Conservation (phyloP, 1,284 basidiomycete genomes). For the Tilletia indica region DNA sequence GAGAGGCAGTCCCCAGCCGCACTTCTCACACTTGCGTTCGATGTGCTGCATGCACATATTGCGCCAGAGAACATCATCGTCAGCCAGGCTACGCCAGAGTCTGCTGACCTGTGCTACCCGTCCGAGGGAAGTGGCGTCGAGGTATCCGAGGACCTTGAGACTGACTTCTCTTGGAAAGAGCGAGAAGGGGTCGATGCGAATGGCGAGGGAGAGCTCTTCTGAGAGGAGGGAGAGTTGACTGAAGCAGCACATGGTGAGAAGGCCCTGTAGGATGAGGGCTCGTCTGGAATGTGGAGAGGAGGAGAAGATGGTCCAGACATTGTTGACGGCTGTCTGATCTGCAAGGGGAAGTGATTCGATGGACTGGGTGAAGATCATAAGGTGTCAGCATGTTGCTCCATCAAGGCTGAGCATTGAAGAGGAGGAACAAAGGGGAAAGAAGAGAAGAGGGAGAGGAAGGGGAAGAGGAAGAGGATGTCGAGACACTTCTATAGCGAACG, state of each 20-base stretch:
- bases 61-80: constrained; percentile 93
- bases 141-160: constrained; percentile 83
- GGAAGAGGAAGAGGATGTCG: constrained; percentile 13
- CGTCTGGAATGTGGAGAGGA: constrained; percentile 86
- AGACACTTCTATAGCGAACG: constrained; percentile 44
- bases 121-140: constrained; percentile 93
- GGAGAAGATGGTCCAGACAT: constrained; percentile 95
- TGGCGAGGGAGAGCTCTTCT: constrained; percentile 83
- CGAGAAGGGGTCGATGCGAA: constrained; percentile 84
- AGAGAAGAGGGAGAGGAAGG: not conserved
- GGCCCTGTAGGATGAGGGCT: constrained; percentile 88
- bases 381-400: not conserved
- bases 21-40: constrained; percentile 93
- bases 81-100: constrained; percentile 83
- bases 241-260: constrained; percentile 99
- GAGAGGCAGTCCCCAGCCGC: constrained; percentile 93
- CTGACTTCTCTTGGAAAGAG: constrained; percentile 87
- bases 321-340: constrained; percentile 84
- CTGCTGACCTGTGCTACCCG: constrained; percentile 89
- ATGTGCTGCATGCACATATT: constrained; percentile 99
- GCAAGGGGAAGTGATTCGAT: constrained; percentile 85
- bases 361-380: constrained; percentile 63
- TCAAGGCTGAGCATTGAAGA: not conserved
- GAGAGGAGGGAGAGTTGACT: constrained; percentile 95
- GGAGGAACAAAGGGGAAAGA: not conserved